Evolutionary conservation across 1,284 basidiomycete genomes (phyloP), one percentile per base, ranked within the genome.

Genomic region (Ustilago loliicola): DNA sequence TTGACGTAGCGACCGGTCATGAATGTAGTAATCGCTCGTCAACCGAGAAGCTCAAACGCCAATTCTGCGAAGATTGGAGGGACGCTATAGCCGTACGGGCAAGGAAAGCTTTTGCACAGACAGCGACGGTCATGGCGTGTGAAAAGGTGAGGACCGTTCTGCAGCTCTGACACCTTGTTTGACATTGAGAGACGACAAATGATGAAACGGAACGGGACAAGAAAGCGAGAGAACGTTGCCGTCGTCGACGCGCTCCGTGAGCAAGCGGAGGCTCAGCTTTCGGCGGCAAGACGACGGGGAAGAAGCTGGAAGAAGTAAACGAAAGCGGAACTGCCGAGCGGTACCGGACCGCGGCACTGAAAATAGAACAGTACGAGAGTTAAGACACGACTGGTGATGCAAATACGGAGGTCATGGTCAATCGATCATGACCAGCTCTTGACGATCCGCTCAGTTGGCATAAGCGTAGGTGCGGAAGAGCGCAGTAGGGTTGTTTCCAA

Each of bases 381-480:
- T n/a, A 29, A 15, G 48, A 29, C 27, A 25, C 11, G 27, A 4
- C 7, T 25, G 34, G 13, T 23, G 30, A 50, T 36, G 5, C 1
- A 13, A 34, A 25, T 7, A 25, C 13, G 15, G 30, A 34, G 17
- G 0, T 17, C 21, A 10, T 25, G 25, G 15, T 50, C 23, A 10
- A 48, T 23, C n/a, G 45, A 29, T 21, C 34, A 47, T 38, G 15
- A 38, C 25, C 45, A 17, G 42, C 29, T 30, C 55, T 57, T 23
- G 4, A 47, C 15, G 40, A 47, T n/a, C 10, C 27, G 48, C 50
- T 58, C 17, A 74, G 62, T 54, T 55, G 23, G 66, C 32, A 21
- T 70, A 38, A 40, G 72, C 68, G 50, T 76, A 76, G 13, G 61
- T 64, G 42, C 55, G 45, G 70, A 71, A 82, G 54, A 83, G 72